These are phyloP conservation scores for Populus tomentosa DNA, from an alignment of 441 rosid species.

Conservation along the genomic window DNA sequence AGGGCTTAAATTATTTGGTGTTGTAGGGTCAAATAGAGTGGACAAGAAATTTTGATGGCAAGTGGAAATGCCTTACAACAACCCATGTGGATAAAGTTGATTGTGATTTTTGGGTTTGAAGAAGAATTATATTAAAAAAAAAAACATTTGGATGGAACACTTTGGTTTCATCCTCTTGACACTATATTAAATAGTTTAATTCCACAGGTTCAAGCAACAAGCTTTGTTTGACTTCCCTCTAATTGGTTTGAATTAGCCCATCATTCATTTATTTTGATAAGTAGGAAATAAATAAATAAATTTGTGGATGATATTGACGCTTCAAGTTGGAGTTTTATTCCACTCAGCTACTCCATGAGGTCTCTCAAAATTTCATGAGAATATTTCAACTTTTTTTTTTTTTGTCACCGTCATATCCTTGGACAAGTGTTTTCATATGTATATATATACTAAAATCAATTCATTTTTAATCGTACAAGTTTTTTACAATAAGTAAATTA, in stretches of 20 bases:
- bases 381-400: too few relatives aligned
- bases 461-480: too few relatives aligned
- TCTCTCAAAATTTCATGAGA: too few relatives aligned
- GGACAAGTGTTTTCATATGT: too few relatives aligned
- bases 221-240: slow-evolving; percentile 1
- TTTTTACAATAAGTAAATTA: too few relatives aligned
- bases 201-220: too few relatives aligned
- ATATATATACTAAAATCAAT: too few relatives aligned
- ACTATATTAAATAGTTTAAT: background rate
- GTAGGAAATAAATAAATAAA: background rate
- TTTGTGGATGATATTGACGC: background rate
- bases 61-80: slow-evolving; percentile 8
- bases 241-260: slow-evolving; percentile 8
- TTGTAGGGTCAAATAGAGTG: slow-evolving; percentile 20
- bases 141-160: background rate
- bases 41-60: slow-evolving; percentile 15
- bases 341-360: too few relatives aligned
- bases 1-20: background rate
- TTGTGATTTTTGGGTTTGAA: slow-evolving; percentile 18
- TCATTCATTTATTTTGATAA: background rate
- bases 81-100: slow-evolving; percentile 37
- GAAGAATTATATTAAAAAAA: background rate
- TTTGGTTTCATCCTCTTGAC: slow-evolving; percentile 3
- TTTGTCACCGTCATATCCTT: too few relatives aligned
- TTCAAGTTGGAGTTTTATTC: too few relatives aligned